phyloP scores from a whole-genome alignment of 768 basidiomycete genomes.

The Lactarius indigo region DNA sequence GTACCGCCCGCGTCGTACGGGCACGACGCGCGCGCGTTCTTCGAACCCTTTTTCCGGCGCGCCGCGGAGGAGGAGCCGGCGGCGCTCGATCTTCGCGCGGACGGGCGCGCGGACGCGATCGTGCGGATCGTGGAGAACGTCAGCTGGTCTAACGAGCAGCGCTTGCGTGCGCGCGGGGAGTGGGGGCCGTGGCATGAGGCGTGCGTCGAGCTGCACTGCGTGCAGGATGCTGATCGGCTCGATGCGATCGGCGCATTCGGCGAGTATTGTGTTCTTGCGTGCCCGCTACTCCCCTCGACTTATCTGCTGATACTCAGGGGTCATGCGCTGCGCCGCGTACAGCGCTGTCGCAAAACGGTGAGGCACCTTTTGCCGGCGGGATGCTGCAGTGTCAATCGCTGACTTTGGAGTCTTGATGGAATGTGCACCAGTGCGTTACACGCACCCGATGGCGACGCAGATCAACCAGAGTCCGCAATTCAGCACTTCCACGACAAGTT shows the following conservation, averaged over 20 bases:
- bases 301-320: constrained; percentile 29
- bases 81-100: constrained; percentile 46
- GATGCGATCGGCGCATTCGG: constrained; percentile 54
- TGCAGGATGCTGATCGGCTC: constrained; percentile 51
- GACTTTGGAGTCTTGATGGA: not conserved
- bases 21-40: constrained; percentile 60
- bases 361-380: constrained; percentile 9
- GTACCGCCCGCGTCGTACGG: constrained; percentile 49
- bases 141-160: constrained; percentile 83
- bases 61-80: constrained; percentile 24
- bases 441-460: constrained; percentile 45
- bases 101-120: constrained; percentile 56
- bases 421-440: constrained; percentile 38
- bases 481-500: constrained; percentile 88
- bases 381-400: not conserved
- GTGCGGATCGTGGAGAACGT: constrained; percentile 70
- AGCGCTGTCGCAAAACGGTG: constrained; percentile 37
- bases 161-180: constrained; percentile 47
- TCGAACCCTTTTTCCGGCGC: constrained; percentile 59
- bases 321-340: constrained; percentile 48
- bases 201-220: constrained; percentile 74
- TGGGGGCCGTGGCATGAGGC: constrained; percentile 66
- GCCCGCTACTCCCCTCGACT: not conserved
- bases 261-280: constrained; percentile 14
- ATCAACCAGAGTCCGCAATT: constrained; percentile 51